Evolutionary conservation across 2,329 filamentous ascomycete species (phyloP).

Genomic region (Leptographium wingfieldii): DNA sequence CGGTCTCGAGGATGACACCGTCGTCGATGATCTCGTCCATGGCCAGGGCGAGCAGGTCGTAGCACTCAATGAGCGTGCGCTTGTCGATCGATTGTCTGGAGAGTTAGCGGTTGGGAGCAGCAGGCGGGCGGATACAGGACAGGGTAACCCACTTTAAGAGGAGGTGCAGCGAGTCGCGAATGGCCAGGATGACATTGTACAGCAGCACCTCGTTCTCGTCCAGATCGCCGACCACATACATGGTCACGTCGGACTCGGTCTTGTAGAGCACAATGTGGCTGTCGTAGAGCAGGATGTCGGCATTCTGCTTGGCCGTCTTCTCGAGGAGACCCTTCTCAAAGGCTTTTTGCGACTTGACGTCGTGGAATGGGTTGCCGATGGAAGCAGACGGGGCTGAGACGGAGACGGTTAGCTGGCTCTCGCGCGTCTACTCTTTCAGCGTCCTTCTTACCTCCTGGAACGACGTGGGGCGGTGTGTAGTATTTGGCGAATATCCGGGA

Average conservation of each 20-base stretch:
- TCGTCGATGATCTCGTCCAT: conserved; percentile 94
- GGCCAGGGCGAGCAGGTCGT: conserved; percentile 85
- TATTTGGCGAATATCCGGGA: conserved; percentile 91
- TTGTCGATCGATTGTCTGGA: conserved; percentile 75
- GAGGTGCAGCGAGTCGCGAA: conserved; percentile 80
- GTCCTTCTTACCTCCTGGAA: conserved; percentile 8
- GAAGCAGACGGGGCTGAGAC: not conserved
- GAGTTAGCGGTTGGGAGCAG: not conserved
- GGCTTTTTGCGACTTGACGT: conserved; percentile 83
- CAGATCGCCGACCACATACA: conserved; percentile 78
- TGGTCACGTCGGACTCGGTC: conserved; percentile 90
- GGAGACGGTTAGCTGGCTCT: not conserved
- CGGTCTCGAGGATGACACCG: conserved; percentile 93
- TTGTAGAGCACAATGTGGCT: conserved; percentile 96
- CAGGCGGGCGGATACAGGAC: not conserved
- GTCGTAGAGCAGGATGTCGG: conserved; percentile 95
- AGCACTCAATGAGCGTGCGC: conserved; percentile 96
- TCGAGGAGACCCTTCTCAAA: conserved; percentile 94
- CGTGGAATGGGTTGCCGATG: conserved; percentile 53
- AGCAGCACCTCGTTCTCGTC: conserved; percentile 96
- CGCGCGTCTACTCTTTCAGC: conserved; percentile 3
- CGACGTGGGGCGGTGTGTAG: conserved; percentile 53
- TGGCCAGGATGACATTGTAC: conserved; percentile 85
- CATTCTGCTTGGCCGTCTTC: conserved; percentile 89
- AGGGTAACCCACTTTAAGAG: conserved; percentile 65